These are phyloP conservation scores for Kluyveromyces marxianus DNA, from an alignment of 1,139 yeast species.

Conservation along the genomic window DNA sequence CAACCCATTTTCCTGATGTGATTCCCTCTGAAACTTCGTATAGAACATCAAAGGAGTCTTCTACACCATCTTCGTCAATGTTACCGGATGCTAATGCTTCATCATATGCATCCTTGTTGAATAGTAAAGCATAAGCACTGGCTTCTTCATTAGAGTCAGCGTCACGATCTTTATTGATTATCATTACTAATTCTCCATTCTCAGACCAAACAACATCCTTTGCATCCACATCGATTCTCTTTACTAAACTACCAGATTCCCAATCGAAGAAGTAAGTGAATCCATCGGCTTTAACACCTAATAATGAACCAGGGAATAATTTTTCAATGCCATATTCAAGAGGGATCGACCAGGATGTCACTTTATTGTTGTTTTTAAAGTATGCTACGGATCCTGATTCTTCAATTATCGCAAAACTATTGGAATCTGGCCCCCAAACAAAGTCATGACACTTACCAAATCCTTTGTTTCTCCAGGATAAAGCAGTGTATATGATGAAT, in stretches of 20 bases:
- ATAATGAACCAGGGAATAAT: conserved; percentile 76
- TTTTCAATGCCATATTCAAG: conserved; percentile 71
- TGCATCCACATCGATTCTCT: conserved; percentile 78
- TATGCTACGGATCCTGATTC: conserved; percentile 57
- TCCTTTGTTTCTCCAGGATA: conserved; percentile 96
- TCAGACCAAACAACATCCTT: conserved; percentile 87
- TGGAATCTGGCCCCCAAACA: conserved; percentile 91
- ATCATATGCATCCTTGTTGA: conserved; percentile 57
- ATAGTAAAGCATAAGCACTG: conserved; percentile 74
- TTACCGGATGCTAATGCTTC: conserved; percentile 47
- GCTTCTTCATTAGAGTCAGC: conserved; percentile 33
- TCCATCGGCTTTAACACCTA: conserved; percentile 73
- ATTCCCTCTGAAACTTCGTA: conserved; percentile 76
- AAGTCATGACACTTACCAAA: conserved; percentile 88
- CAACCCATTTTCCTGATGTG: conserved; percentile 90
- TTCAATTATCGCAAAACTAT: conserved; percentile 78
- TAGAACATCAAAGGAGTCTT: conserved; percentile 74
- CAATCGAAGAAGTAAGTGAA: conserved; percentile 88
- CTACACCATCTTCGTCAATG: conserved; percentile 81
- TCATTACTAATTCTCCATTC: conserved; percentile 80
- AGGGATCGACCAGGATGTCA: conserved; percentile 53
- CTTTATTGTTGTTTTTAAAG: conserved; percentile 79
- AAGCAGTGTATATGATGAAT: conserved; percentile 88
- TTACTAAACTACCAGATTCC: conserved; percentile 77
- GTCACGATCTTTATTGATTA: conserved; percentile 44